Evolutionary conservation across 768 basidiomycete species (phyloP).

Genomic region (Lactarius sanguifluus): DNA sequence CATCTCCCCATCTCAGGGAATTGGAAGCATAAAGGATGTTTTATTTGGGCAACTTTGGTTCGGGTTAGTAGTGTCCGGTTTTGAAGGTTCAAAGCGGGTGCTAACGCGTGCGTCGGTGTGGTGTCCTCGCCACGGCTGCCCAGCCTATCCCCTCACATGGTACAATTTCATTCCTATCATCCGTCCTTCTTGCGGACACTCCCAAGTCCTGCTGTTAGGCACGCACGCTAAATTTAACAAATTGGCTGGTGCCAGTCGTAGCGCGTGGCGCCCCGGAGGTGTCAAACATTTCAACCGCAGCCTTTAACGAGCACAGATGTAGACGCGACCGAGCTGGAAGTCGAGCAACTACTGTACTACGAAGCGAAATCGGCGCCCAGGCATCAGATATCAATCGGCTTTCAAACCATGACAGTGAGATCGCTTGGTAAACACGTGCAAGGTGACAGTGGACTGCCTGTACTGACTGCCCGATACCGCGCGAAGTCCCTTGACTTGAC

Average conservation of each 20-base stretch:
- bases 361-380: neutral
- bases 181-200: neutral
- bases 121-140: conserved; percentile 10
- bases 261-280: neutral
- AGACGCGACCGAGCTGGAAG: neutral
- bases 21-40: neutral
- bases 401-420: neutral
- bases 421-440: neutral
- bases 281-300: neutral
- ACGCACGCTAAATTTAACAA: neutral
- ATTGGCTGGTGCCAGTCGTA: neutral
- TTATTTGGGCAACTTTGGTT: neutral
- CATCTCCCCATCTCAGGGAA: neutral
- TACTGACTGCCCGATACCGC: neutral
- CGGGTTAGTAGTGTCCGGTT: conserved; percentile 2
- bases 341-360: neutral
- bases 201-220: neutral
- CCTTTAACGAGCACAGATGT: neutral
- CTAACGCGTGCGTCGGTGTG: conserved; percentile 12
- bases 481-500: neutral
- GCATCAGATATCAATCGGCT: neutral
- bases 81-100: neutral
- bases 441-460: neutral
- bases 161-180: neutral
- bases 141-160: neutral